Base-by-base conservation (phyloP, 2,329 filamentous ascomycete genomes). In the Dactylellina cionopaga region DNA sequence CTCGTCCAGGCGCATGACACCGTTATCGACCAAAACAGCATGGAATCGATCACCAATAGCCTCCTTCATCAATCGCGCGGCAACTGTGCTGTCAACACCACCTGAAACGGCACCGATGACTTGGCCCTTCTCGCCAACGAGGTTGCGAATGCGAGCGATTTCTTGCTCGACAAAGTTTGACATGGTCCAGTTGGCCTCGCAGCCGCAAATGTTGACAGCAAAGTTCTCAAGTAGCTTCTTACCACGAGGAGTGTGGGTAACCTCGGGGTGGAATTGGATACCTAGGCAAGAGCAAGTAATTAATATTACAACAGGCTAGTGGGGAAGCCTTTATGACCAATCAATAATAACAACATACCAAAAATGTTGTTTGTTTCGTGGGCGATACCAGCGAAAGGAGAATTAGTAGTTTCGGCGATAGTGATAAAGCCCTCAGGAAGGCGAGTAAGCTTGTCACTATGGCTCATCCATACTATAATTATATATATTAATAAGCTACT, bases 391-490 rank as follows among this genome's bases (percentile, higher is more conserved):
- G 93, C 93, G 76, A 86, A 96, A 22, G 89, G 87, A 0, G 90
- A 88, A 82, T 95, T 96, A 54, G 83, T 79, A 1, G 92, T 94
- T 3, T 84, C 89, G 54, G 90, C 92, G 76, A 96, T 87, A 13
- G 85, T 88, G 70, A 86, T 82, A 79, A 96, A 96, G 39, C 84
- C 86, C 33, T 89, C 83, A 6, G 93, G 93, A 37, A 96, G 83
- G 62, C 85, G 83, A 37, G 85, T 85, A 9, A 98, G 86, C 84
- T 96, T 96, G 82, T 97, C 92, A 68, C 88, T 89, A 80, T 98
- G 94, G 76, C 87, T 90, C 93, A 97, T 97, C 85, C 87, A 94
- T n/a, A n/a, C n/a, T n/a, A n/a, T n/a, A n/a, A n/a, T n/a, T n/a
- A n/a, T n/a, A n/a, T n/a, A n/a, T n/a, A n/a, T n/a, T n/a, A n/a